phyloP scores from a whole-genome alignment of 2,329 filamentous ascomycete species.

The Apiospora sp. region DNA sequence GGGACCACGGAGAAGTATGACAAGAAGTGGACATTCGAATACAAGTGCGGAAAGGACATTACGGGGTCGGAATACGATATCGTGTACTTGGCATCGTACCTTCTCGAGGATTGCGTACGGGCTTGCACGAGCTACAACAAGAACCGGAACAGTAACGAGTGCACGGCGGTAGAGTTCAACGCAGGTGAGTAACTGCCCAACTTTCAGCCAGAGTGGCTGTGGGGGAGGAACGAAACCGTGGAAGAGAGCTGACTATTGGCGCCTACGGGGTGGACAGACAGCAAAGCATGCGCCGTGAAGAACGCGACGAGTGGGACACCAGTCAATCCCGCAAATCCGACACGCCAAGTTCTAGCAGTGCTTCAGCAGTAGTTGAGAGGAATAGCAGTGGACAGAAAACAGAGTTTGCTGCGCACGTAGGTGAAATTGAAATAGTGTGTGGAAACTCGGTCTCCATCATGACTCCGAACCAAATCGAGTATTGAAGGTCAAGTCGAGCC shows the following conservation, averaged over 20 bases:
- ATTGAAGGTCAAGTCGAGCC: no score
- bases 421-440: no score
- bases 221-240: background rate
- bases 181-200: background rate
- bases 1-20: background rate
- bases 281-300: background rate
- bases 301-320: conserved; percentile 3
- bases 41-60: background rate
- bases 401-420: no score
- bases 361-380: background rate
- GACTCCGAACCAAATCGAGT: no score
- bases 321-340: background rate
- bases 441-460: background rate
- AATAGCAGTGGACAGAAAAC: no score
- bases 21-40: background rate
- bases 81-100: background rate
- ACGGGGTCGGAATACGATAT: conserved; percentile 8
- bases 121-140: conserved; percentile 14
- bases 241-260: background rate
- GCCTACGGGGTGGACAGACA: background rate
- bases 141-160: background rate
- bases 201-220: background rate
- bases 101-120: background rate
- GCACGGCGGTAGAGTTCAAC: conserved; percentile 4
- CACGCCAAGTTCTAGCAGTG: background rate